Conservation (phyloP, 257 asterid species). For the Nicotiana attenuata region DNA sequence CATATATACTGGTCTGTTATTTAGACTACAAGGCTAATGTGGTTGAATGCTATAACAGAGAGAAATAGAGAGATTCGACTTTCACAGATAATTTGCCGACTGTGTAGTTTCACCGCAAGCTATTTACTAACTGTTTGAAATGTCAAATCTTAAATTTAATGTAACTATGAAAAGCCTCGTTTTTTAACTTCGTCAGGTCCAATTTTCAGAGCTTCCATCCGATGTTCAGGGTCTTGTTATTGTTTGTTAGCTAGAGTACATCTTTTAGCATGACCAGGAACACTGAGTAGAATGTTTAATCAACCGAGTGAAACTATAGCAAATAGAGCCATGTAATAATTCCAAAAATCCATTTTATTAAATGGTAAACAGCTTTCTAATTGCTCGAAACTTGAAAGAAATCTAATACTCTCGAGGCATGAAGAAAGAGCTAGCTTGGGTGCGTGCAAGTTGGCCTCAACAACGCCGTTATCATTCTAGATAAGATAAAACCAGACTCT, state of each 20-base stretch:
- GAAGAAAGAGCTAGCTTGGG: too few relatives aligned
- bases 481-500: background rate
- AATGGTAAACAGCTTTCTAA: background rate
- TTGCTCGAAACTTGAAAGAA: background rate
- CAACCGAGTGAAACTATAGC: background rate
- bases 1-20: background rate
- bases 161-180: background rate
- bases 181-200: background rate
- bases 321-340: background rate
- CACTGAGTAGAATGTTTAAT: background rate
- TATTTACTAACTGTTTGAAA: background rate
- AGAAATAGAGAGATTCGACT: background rate
- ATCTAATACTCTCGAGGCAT: background rate
- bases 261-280: background rate
- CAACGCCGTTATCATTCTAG: background rate
- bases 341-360: background rate
- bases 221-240: background rate
- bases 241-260: background rate
- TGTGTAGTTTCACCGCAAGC: background rate
- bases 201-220: background rate
- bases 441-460: too few relatives aligned
- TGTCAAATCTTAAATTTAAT: background rate
- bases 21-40: background rate
- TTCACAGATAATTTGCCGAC: background rate
- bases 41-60: background rate